phyloP scores from a whole-genome alignment of 1,284 basidiomycete species.

The Vanrija humicola region DNA sequence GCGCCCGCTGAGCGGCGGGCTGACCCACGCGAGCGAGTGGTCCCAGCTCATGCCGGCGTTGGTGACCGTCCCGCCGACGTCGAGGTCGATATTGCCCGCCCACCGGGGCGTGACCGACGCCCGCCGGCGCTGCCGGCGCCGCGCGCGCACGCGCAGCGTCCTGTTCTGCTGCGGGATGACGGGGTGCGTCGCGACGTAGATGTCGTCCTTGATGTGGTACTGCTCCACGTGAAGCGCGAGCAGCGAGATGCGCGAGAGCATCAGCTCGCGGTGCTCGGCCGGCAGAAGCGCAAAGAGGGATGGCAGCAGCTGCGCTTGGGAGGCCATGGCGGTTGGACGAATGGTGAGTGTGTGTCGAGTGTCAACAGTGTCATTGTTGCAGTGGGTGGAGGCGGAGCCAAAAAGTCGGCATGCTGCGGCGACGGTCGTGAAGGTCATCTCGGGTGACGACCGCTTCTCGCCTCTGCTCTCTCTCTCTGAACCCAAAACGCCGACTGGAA shows the following conservation, averaged over 20 bases:
- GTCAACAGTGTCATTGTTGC: too few relatives aligned
- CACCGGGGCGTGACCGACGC: not conserved
- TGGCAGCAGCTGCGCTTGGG: slow-evolving; percentile 28
- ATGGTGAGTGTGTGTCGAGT: not conserved
- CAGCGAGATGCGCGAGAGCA: slow-evolving; percentile 33
- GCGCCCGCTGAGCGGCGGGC: slow-evolving; percentile 24
- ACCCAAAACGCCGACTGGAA: not conserved
- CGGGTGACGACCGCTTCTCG: not conserved
- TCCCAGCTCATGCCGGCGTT: slow-evolving; percentile 4
- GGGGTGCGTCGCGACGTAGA: slow-evolving; percentile 30
- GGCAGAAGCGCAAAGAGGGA: slow-evolving; percentile 38
- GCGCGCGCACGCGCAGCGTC: slow-evolving; percentile 18
- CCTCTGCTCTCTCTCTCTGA: not conserved
- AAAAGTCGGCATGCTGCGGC: not conserved
- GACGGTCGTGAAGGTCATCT: not conserved
- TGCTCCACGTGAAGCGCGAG: slow-evolving; percentile 27
- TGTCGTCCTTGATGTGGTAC: slow-evolving; percentile 24
- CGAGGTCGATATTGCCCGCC: not conserved
- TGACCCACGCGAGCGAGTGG: slow-evolving; percentile 30
- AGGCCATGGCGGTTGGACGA: slow-evolving; percentile 8
- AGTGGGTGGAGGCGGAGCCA: not conserved
- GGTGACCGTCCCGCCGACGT: too few relatives aligned
- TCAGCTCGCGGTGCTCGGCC: slow-evolving; percentile 16
- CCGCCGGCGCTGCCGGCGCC: slow-evolving; percentile 1
- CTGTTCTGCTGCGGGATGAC: slow-evolving; percentile 31